A percentile compares a stretch with the other conserved stretches of the same genome.
Conservation (phyloP, 129 eudicot genomes). For the Solidago caesia region DNA sequence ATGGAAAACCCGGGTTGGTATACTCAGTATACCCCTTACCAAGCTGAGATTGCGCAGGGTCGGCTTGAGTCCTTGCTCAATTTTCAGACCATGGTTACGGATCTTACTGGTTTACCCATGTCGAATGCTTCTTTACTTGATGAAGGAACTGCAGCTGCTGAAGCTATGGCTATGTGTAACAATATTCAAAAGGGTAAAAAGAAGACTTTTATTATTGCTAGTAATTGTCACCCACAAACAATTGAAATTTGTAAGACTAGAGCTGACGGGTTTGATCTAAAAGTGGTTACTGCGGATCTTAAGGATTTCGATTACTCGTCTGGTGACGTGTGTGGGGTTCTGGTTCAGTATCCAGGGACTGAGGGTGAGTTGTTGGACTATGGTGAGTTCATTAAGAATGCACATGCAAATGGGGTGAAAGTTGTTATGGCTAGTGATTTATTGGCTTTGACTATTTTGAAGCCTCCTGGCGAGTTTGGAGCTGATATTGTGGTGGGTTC, state of each 20-base stretch:
- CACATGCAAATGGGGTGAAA: constrained; percentile 89
- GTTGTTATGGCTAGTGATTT: constrained; percentile 94
- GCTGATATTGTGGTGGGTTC: constrained; percentile 97
- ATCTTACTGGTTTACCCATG: constrained; percentile 89
- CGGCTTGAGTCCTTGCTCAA: constrained; percentile 81
- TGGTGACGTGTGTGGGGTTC: constrained; percentile 90
- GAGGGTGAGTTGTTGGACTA: constrained; percentile 91
- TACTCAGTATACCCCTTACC: constrained; percentile 93
- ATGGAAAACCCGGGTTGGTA: constrained; percentile 98
- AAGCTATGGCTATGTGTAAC: constrained; percentile 99
- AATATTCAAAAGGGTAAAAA: constrained; percentile 79
- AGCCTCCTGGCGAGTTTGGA: constrained; percentile 92
- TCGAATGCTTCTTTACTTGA: constrained; percentile 89
- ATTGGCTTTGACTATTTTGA: constrained; percentile 83
- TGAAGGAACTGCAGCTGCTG: constrained; percentile 97
- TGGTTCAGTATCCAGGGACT: constrained; percentile 95
- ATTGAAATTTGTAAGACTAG: constrained; percentile 86
- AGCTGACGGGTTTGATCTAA: constrained; percentile 82
- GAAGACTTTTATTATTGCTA: constrained; percentile 83
- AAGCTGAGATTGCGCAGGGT: constrained; percentile 94
- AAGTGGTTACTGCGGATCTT: constrained; percentile 65
- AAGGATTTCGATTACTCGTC: constrained; percentile 79
- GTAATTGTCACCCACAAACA: constrained; percentile 93
- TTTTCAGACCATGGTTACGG: constrained; percentile 87
- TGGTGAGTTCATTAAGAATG: constrained; percentile 81